phyloP scores from a whole-genome alignment of 1,284 basidiomycete species.

The Tetrapyrgos nigripes region DNA sequence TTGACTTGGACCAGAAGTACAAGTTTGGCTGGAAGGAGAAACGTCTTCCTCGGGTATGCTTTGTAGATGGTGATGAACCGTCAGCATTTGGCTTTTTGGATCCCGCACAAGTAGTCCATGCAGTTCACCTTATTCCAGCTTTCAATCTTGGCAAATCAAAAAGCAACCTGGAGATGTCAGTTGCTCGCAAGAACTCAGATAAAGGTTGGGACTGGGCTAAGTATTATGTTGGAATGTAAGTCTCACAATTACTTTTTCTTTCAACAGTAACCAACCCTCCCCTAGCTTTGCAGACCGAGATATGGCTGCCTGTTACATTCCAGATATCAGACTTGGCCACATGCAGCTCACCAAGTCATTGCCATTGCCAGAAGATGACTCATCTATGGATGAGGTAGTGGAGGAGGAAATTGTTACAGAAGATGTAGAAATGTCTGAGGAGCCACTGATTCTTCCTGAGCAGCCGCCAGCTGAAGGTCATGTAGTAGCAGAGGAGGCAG shows the following conservation, averaged over 20 bases:
- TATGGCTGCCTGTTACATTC: conserved; percentile 26
- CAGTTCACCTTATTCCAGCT: conserved; percentile 6
- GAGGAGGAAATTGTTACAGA: background rate
- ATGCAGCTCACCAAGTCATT: too few relatives aligned
- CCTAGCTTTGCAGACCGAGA: conserved; percentile 30
- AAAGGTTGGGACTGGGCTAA: background rate
- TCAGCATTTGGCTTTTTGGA: conserved; percentile 4
- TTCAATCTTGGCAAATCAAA: background rate
- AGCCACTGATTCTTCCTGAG: background rate
- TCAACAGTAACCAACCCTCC: too few relatives aligned
- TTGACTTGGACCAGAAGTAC: background rate
- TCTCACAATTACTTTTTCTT: background rate
- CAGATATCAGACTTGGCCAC: too few relatives aligned
- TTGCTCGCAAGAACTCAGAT: background rate
- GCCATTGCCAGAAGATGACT: too few relatives aligned
- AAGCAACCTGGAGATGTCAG: background rate
- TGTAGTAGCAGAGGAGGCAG: background rate
- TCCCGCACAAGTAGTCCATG: background rate
- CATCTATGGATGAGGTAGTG: too few relatives aligned
- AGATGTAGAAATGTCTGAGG: background rate
- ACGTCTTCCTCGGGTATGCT: background rate
- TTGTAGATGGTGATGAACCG: background rate
- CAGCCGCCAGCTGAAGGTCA: background rate
- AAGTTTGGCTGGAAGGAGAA: background rate
- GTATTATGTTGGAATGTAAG: conserved; percentile 4